Conservation (phyloP, 345 rosid species). For the Jatropha curcas region DNA sequence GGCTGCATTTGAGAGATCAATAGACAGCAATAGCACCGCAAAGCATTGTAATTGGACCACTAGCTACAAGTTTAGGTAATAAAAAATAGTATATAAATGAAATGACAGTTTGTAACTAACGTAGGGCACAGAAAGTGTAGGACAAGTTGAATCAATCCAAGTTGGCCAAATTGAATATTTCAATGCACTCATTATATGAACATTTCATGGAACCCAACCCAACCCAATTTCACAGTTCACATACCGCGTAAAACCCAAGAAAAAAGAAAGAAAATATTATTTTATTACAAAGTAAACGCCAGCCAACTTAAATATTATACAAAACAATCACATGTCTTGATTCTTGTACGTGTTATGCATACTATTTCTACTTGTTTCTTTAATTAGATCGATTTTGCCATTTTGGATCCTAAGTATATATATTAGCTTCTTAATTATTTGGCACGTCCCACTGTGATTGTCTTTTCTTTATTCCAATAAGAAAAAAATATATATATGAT, state of each 20-base stretch:
- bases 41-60: background rate
- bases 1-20: conserved; percentile 6
- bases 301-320: background rate
- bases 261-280: too few species aligned
- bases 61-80: too few species aligned
- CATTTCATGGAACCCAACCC: background rate
- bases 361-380: background rate
- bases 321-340: background rate
- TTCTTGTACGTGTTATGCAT: background rate
- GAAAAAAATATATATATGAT: too few species aligned
- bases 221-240: too few species aligned
- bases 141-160: too few species aligned
- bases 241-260: background rate
- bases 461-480: too few species aligned
- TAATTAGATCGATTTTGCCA: background rate
- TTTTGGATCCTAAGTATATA: background rate
- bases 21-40: conserved; percentile 12
- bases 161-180: too few species aligned
- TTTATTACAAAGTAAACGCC: background rate
- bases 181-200: background rate
- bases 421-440: background rate
- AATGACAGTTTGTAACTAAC: too few species aligned
- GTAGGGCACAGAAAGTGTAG: too few species aligned
- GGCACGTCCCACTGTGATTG: background rate
- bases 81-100: too few species aligned